Percentiles rank a stretch among this genome's conserved stretches.
Conservation (phyloP, 306 rosid genomes). For the Pyrus communis region DNA sequence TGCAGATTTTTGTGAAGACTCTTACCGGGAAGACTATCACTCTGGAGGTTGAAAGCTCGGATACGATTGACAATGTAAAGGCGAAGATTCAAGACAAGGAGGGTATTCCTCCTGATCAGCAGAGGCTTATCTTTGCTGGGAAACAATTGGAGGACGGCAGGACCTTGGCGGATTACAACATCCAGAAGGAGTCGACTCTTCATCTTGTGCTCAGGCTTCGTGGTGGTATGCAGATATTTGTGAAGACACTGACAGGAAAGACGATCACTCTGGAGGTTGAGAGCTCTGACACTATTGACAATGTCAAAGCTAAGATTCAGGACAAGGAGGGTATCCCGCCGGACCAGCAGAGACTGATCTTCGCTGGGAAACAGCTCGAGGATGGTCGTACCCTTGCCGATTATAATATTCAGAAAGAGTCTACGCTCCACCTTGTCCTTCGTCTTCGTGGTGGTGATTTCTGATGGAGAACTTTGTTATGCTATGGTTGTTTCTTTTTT, state of each 20-base stretch:
- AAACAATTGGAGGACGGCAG: conserved; percentile 22
- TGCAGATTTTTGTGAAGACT: conserved; percentile 23
- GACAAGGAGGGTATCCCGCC: not conserved
- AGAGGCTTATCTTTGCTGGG: conserved; percentile 15
- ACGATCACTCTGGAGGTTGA: not conserved
- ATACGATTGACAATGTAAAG: conserved; percentile 10
- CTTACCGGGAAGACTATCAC: conserved; percentile 15
- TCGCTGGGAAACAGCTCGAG: not conserved
- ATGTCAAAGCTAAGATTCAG: not conserved
- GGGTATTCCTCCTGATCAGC: conserved; percentile 18
- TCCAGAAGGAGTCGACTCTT: not conserved
- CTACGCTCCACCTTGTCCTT: not conserved
- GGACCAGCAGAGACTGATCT: not conserved
- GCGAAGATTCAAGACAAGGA: conserved; percentile 23
- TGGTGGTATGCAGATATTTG: not conserved
- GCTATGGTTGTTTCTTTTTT: not conserved
- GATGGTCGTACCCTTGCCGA: not conserved
- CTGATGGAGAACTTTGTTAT: not conserved
- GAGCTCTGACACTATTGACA: not conserved
- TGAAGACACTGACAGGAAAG: not conserved
- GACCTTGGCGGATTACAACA: conserved; percentile 13
- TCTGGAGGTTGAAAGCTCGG: conserved; percentile 20
- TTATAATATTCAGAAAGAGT: not conserved
- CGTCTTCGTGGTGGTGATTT: not conserved
- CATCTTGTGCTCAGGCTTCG: not conserved